These are phyloP conservation scores for Erigeron canadensis DNA, from an alignment of 129 eudicot genomes.

Conservation along the genomic window DNA sequence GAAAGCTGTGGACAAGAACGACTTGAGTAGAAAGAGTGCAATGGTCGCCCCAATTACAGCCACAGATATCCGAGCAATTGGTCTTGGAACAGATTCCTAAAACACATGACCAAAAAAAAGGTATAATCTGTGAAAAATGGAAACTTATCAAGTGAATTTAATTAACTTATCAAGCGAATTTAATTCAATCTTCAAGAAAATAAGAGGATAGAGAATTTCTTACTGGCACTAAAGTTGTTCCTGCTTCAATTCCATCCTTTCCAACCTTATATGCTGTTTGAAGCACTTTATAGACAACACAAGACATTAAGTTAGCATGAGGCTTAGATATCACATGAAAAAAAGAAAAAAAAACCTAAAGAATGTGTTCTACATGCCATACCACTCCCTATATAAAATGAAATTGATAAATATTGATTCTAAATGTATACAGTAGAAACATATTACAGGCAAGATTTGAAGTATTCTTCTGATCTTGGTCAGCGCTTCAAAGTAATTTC, in stretches of 20 bases:
- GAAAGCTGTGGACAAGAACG: conserved; percentile 72
- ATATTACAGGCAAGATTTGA: no score
- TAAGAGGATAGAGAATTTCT: conserved; percentile 31
- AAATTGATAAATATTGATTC: neutral
- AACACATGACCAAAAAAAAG: conserved; percentile 2
- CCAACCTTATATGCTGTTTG: conserved; percentile 74
- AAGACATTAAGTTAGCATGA: conserved; percentile 14
- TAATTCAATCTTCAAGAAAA: neutral
- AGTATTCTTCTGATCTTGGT: neutral
- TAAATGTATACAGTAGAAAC: no score
- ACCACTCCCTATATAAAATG: neutral
- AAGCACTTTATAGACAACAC: conserved; percentile 40
- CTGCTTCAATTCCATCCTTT: conserved; percentile 87
- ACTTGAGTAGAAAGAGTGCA: conserved; percentile 65
- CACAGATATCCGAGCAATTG: conserved; percentile 78
- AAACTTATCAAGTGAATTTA: conserved; percentile 2
- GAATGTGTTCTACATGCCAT: neutral
- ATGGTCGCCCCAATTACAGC: conserved; percentile 48
- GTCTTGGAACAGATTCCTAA: conserved; percentile 80
- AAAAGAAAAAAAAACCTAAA: neutral
- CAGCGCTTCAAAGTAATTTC: neutral
- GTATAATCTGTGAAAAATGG: neutral
- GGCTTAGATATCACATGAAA: conserved; percentile 2
- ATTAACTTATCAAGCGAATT: neutral
- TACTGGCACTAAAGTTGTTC: conserved; percentile 87